Percentiles rank a stretch among this genome's conserved stretches.
Evolutionary conservation across 345 rosid species (phyloP).

Genomic region (Corchorus olitorius): DNA sequence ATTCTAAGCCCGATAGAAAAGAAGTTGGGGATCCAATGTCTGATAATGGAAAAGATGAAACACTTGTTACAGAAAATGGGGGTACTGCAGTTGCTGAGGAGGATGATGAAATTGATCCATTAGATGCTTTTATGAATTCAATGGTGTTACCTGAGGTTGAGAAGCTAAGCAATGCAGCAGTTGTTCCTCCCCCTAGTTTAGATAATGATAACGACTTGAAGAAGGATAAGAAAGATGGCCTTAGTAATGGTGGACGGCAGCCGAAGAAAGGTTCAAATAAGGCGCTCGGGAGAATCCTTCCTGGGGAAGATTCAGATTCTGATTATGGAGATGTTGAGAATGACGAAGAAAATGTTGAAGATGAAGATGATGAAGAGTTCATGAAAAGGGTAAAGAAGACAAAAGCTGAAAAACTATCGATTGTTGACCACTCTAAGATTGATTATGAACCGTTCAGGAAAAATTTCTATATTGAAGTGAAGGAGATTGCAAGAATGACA

Average conservation of each 20-base stretch:
- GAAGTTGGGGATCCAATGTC: conserved; percentile 53
- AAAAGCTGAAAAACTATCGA: conserved; percentile 83
- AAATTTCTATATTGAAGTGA: conserved; percentile 86
- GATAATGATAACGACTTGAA: conserved; percentile 35
- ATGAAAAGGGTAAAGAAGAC: conserved; percentile 99
- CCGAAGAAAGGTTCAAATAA: conserved; percentile 60
- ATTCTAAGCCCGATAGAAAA: conserved; percentile 29
- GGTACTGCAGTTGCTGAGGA: conserved; percentile 37
- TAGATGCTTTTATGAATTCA: conserved; percentile 95
- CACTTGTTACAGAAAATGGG: conserved; percentile 37
- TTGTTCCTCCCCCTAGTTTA: conserved; percentile 27
- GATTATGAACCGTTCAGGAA: conserved; percentile 81
- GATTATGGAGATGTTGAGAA: conserved; percentile 68
- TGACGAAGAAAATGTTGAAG: conserved; percentile 64
- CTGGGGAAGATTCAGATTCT: conserved; percentile 93
- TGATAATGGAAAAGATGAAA: conserved; percentile 35
- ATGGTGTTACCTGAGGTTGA: conserved; percentile 93
- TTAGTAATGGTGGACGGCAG: conserved; percentile 42
- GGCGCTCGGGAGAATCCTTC: conserved; percentile 87
- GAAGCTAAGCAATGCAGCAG: conserved; percentile 54
- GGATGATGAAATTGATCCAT: conserved; percentile 90
- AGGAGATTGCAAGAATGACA: conserved; percentile 80
- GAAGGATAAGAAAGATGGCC: conserved; percentile 38
- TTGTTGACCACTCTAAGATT: conserved; percentile 93
- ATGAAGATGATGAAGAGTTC: conserved; percentile 95